Base-by-base conservation (phyloP, 768 basidiomycete genomes). In the Naganishia friedmannii region DNA sequence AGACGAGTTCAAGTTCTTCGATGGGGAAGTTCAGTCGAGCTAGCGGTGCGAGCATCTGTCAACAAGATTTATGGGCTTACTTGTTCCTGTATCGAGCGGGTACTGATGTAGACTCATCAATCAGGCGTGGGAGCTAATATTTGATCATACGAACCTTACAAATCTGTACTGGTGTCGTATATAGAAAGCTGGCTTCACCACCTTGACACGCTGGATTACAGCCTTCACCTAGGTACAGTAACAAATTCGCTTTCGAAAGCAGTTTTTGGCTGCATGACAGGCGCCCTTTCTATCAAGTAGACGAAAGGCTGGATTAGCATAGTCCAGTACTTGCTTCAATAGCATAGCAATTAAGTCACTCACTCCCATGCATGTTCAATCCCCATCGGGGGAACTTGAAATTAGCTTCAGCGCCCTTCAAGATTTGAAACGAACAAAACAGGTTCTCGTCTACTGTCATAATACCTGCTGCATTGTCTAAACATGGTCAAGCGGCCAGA, bases 391-490 rank as follows among this genome's bases (percentile, higher is more conserved):
- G 57, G 37, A 58, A 58, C 34, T 58, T 58, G 23, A 13, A 58
- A 10, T 34, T 21, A 34, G 57, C 57, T n/a, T 6, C n/a, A 15
- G 57, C 57, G 19, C 57, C 57, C 23, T 37, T 51, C 23, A 51
- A n/a, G n/a, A 94, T 92, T 83, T 97, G 95, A 91, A 98, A 97
- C 8, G 94, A 97, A 83, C 95, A 97, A 73, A 98, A 81, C 74
- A 98, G 82, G 9, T 95, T 96, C 83, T 97, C 95, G 77, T 97
- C 95, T 53, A 99, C 95, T 77, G 91, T 93, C 95, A 98, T 99
- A 94, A 99, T 99, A 45, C 95, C 95, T 39, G 95, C 95, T 2
- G 95, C 94, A 81, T 99, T 99, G 82, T 99, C 95, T 77, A 98
- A 98, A 84, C 48, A 23, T 26, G 6, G 5, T 23, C 13, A 17